Evolutionary conservation across 2,329 filamentous ascomycete genomes (phyloP), one percentile per base, ranked within the genome.

Genomic region (Didymella arachidicola): DNA sequence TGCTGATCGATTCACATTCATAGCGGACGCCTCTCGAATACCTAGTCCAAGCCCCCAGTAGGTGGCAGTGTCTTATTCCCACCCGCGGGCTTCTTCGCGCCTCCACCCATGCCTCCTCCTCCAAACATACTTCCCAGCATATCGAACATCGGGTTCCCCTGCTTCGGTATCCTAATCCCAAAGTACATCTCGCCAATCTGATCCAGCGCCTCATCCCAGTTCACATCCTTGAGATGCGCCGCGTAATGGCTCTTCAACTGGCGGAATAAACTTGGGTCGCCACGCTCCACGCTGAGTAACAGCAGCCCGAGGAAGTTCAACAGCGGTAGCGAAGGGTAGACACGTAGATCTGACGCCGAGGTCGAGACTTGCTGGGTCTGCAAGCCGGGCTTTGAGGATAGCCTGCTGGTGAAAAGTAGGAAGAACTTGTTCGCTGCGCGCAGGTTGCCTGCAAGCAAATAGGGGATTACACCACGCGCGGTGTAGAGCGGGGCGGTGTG

Each of bases 121-220:
- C 93, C 93, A 72, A 99, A 91, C 83, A 99, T 87, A 62, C 88
- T 93, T 46, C 93, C 93, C 91, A 99, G 96, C 93, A 99, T 98
- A 75, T 99, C 95, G 79, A 98, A 87, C 77, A 99, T 82, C 3
- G 93, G 93, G 77, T 98, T 98, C 64, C 89, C 90, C 81, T 97
- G 92, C 71, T 90, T 86, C 45, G 93, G 94, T 73, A 93, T 89
- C 80, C 88, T 86, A 75, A 99, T 96, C 34, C 88, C 88, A 79
- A 99, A 99, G 82, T 98, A 99, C 87, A 97, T 93, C 81, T 99
- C 94, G 47, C 90, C 94, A 69, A 99, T 89, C 77, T 92, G 88
- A 68, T 93, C 89, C 60, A 99, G 80, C 25, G 92, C 85, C 60
- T 83, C 93, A 32, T 88, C 86, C 94, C 94, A 98, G 12, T 84